phyloP scores from a whole-genome alignment of 2,329 filamentous ascomycete genomes.

The Xylaria multiplex region DNA sequence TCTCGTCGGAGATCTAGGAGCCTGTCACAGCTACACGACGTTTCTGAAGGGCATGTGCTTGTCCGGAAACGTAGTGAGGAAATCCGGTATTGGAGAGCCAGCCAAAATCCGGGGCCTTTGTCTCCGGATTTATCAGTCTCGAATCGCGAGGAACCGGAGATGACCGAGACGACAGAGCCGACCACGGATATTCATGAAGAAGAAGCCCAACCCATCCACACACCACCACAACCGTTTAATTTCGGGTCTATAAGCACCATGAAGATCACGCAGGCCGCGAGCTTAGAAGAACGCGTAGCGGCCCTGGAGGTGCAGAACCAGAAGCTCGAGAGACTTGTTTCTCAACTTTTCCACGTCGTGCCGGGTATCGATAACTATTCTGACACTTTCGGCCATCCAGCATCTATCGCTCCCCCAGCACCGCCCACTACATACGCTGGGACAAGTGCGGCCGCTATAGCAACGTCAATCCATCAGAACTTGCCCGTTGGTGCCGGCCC shows the following conservation, averaged over 20 bases:
- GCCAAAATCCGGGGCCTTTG: slow-evolving; percentile 62
- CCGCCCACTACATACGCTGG: slow-evolving; percentile 44
- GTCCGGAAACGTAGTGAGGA: slow-evolving; percentile 68
- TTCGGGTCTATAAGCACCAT: slow-evolving; percentile 63
- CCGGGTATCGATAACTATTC: slow-evolving; percentile 53
- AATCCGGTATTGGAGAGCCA: slow-evolving; percentile 72
- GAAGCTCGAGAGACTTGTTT: slow-evolving; percentile 63
- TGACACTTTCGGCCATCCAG: slow-evolving; percentile 43
- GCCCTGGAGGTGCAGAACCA: slow-evolving; percentile 62
- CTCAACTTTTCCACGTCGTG: slow-evolving; percentile 59
- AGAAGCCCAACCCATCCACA: slow-evolving; percentile 48
- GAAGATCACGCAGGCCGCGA: slow-evolving; percentile 67
- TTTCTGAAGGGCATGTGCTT: slow-evolving; percentile 49
- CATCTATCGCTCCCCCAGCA: slow-evolving; percentile 42
- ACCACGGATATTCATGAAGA: slow-evolving; percentile 48
- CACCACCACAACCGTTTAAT: slow-evolving; percentile 63
- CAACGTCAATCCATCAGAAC: slow-evolving; percentile 48
- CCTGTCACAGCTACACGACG: slow-evolving; percentile 63
- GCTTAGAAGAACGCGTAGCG: slow-evolving; percentile 63
- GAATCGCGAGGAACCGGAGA: slow-evolving; percentile 50
- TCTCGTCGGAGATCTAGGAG: slow-evolving; percentile 68
- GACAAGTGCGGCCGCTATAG: slow-evolving; percentile 44
- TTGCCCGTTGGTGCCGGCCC: slow-evolving; percentile 41
- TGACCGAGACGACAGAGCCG: slow-evolving; percentile 37
- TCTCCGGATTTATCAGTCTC: slow-evolving; percentile 63